These are phyloP conservation scores for Senna siamea DNA, from an alignment of 306 rosid species.

Conservation along the genomic window DNA sequence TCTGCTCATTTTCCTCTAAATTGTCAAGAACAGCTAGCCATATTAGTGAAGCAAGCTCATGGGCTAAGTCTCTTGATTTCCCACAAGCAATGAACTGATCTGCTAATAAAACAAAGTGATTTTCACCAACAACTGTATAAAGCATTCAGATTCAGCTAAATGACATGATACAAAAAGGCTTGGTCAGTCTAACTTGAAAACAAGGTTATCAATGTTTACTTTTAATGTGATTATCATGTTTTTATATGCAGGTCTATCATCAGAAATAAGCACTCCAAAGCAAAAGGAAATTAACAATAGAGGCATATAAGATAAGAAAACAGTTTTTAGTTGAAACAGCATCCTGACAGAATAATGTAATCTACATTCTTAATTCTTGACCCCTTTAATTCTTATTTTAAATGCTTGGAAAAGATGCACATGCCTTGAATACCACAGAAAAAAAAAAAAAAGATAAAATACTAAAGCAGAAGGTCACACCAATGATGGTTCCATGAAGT, in stretches of 20 bases:
- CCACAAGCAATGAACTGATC: slow-evolving; percentile 86
- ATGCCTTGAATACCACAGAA: neutral
- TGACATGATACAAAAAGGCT: neutral
- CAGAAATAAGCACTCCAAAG: neutral
- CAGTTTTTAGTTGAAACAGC: neutral
- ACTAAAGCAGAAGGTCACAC: slow-evolving; percentile 36
- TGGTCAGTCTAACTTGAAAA: neutral
- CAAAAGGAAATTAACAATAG: neutral
- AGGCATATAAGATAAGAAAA: neutral
- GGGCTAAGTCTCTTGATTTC: slow-evolving; percentile 69
- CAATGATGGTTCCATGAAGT: slow-evolving; percentile 83
- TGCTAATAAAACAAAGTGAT: slow-evolving; percentile 34
- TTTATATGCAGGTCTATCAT: neutral
- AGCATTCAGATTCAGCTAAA: neutral
- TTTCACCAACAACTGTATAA: neutral
- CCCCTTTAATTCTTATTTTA: neutral
- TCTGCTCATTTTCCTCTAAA: slow-evolving; percentile 64
- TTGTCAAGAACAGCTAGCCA: slow-evolving; percentile 83
- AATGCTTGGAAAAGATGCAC: neutral
- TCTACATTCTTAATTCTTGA: neutral
- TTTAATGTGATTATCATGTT: neutral
- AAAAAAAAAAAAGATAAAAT: neutral
- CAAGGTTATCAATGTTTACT: neutral
- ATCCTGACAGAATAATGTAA: neutral
- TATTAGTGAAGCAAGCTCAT: slow-evolving; percentile 68